A percentile compares a stretch with the other conserved stretches of the same genome.
Evolutionary conservation across 345 rosid genomes (phyloP).

Genomic region (Populus deltoides): DNA sequence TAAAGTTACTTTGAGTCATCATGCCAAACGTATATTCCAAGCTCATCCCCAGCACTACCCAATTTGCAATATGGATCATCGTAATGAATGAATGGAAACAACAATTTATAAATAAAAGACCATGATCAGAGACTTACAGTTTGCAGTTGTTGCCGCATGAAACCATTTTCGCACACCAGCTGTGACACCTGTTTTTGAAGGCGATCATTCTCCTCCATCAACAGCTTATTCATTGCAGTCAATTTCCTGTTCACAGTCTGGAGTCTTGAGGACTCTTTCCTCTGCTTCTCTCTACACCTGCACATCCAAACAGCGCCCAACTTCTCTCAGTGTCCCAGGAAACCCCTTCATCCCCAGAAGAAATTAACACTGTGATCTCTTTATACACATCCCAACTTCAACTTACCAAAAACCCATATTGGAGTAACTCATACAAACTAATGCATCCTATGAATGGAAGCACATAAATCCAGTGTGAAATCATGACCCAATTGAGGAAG

Average conservation of each 20-base stretch:
- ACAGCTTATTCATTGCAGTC: conserved; percentile 91
- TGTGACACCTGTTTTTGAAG: conserved; percentile 98
- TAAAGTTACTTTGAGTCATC: not conserved
- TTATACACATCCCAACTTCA: not conserved
- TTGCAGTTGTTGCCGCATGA: conserved; percentile 83
- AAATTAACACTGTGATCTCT: not conserved
- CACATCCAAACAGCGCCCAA: conserved; percentile 16
- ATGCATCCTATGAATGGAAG: not conserved
- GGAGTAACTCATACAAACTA: not conserved
- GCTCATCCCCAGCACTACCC: not conserved
- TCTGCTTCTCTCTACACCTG: conserved; percentile 99
- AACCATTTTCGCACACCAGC: conserved; percentile 87
- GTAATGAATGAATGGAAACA: not conserved
- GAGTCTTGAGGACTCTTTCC: conserved; percentile 91
- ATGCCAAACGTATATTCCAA: no score
- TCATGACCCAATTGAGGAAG: not conserved
- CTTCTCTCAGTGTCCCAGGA: conserved; percentile 15
- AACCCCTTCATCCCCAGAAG: not conserved
- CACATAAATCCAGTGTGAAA: not conserved
- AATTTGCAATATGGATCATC: not conserved
- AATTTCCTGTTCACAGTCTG: conserved; percentile 94
- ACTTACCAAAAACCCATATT: not conserved
- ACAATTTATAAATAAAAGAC: not conserved
- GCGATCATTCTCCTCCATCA: conserved; percentile 99
- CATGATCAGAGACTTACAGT: conserved; percentile 42